phyloP scores from a whole-genome alignment of 176 grass and related monocot species.

The Oryza glaberrima region DNA sequence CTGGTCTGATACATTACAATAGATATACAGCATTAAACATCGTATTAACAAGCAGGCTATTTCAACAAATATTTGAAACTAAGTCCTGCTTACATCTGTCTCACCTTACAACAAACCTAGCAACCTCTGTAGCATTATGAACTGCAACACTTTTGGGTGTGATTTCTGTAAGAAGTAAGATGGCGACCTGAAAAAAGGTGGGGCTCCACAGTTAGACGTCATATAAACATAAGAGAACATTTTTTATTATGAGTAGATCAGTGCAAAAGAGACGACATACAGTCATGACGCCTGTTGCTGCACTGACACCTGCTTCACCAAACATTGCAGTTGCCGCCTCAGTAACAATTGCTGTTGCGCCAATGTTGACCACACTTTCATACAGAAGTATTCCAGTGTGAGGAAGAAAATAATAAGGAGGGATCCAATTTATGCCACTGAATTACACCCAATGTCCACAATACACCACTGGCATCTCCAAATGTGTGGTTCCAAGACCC shows the following conservation, averaged over 20 bases:
- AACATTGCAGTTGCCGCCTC: constrained; percentile 96
- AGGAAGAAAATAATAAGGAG: constrained; percentile 23
- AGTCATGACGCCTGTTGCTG: constrained; percentile 97
- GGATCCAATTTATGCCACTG: neutral
- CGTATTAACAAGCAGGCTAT: constrained; percentile 10
- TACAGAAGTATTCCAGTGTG: constrained; percentile 29
- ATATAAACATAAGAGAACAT: constrained; percentile 4
- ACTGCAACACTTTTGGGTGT: constrained; percentile 98
- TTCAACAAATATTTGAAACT: neutral
- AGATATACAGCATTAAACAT: constrained; percentile 42
- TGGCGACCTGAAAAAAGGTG: constrained; percentile 65
- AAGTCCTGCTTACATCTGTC: constrained; percentile 25
- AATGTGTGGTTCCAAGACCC: neutral
- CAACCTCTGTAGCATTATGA: constrained; percentile 91
- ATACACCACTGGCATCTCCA: neutral
- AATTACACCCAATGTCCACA: neutral
- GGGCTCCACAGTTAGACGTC: neutral
- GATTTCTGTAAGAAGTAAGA: constrained; percentile 98
- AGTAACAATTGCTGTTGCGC: constrained; percentile 90
- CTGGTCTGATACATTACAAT: constrained; percentile 77
- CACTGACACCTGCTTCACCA: constrained; percentile 93
- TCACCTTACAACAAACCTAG: constrained; percentile 97
- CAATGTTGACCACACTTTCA: constrained; percentile 95
- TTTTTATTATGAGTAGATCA: constrained; percentile 10
- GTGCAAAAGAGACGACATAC: constrained; percentile 49